A percentile compares a stretch with the other conserved stretches of the same genome.
Conservation (phyloP, 345 rosid genomes). For the Rhodomyrtus tomentosa region DNA sequence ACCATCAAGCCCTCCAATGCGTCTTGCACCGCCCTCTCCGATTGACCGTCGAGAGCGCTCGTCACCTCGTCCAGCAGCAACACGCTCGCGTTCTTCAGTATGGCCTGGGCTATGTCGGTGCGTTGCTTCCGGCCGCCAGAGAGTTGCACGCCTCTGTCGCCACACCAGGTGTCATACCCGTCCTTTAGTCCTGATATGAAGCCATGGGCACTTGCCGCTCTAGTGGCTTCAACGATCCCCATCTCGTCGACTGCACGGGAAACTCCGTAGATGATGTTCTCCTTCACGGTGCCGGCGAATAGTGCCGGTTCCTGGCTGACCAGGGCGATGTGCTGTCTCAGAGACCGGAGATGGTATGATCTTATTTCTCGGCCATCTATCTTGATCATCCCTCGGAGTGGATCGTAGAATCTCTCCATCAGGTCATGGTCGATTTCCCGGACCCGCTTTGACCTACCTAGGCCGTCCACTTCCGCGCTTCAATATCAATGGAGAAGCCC, state of each 20-base stretch:
- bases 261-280: constrained; percentile 4
- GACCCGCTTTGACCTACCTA: constrained; percentile 10
- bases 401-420: constrained; percentile 11
- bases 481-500: not conserved
- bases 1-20: constrained; percentile 23
- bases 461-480: not conserved
- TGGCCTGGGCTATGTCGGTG: constrained; percentile 20
- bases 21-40: constrained; percentile 21
- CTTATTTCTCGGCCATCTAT: not conserved
- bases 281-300: constrained; percentile 8
- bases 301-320: constrained; percentile 19
- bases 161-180: constrained; percentile 20
- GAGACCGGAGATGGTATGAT: not conserved
- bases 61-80: constrained; percentile 23
- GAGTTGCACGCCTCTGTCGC: constrained; percentile 19
- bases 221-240: constrained; percentile 9
- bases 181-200: constrained; percentile 11
- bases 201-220: constrained; percentile 16
- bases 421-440: constrained; percentile 4
- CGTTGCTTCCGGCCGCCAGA: constrained; percentile 30
- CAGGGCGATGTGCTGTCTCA: constrained; percentile 5
- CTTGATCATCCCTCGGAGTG: not conserved
- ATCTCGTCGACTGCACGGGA: not conserved
- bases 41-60: constrained; percentile 18
- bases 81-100: constrained; percentile 12